phyloP scores from a whole-genome alignment of 2,329 filamentous ascomycete genomes.

The Colletotrichum scovillei region DNA sequence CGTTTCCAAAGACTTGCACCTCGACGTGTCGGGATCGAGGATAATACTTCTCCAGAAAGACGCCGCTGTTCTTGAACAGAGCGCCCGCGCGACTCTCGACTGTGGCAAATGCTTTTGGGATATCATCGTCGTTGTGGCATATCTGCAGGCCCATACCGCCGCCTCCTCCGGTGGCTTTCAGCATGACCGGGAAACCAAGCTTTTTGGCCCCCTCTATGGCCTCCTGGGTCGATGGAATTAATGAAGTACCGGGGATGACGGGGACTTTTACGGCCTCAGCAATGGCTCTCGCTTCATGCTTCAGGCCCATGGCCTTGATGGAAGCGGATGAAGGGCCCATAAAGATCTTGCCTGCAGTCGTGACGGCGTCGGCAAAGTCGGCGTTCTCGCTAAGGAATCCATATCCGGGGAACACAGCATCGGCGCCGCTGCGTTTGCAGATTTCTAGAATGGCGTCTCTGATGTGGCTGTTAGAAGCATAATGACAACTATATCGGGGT shows the following conservation, averaged over 20 bases:
- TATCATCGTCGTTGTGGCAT: constrained; percentile 60
- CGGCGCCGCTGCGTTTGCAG: constrained; percentile 51
- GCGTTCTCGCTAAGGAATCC: constrained; percentile 73
- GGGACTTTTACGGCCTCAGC: constrained; percentile 51
- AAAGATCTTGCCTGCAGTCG: constrained; percentile 65
- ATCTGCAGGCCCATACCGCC: constrained; percentile 74
- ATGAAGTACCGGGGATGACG: constrained; percentile 49
- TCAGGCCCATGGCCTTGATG: constrained; percentile 68
- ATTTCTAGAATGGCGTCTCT: constrained; percentile 39
- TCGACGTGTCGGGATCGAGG: constrained; percentile 59
- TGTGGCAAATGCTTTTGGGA: constrained; percentile 62
- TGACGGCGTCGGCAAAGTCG: constrained; percentile 65
- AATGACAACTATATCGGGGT: neutral
- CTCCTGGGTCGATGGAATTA: constrained; percentile 51
- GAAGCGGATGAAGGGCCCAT: constrained; percentile 65
- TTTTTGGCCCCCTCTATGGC: constrained; percentile 59
- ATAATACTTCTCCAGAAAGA: constrained; percentile 74
- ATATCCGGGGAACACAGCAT: constrained; percentile 74
- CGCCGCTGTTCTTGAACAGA: constrained; percentile 69
- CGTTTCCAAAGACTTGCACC: constrained; percentile 58
- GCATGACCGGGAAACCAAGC: constrained; percentile 57
- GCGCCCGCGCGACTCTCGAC: constrained; percentile 67
- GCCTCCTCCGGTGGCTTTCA: constrained; percentile 72
- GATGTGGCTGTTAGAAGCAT: neutral
- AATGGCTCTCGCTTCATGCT: constrained; percentile 59